phyloP scores from a whole-genome alignment of 2,329 filamentous ascomycete genomes.

The Paraphoma chrysanthemicola region DNA sequence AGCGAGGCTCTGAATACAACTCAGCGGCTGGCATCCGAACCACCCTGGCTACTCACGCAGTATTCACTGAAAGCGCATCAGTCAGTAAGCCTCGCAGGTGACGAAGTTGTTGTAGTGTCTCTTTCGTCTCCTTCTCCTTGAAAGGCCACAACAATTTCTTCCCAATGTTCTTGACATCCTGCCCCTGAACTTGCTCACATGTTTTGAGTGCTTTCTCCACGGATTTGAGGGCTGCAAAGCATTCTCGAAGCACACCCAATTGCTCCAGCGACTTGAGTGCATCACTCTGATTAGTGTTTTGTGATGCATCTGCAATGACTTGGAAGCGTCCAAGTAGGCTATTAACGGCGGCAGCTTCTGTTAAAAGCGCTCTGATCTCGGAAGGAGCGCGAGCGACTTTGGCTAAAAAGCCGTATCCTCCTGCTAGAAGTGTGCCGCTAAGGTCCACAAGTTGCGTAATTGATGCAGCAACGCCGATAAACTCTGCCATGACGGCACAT shows the following conservation, averaged over 20 bases:
- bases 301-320: conserved; percentile 2
- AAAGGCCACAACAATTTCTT: conserved; percentile 13
- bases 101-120: conserved; percentile 6
- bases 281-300: background rate
- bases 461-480: conserved; percentile 7
- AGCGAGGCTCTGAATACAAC: background rate
- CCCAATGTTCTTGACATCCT: conserved; percentile 9
- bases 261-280: background rate
- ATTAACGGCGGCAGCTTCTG: conserved; percentile 15
- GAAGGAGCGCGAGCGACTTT: conserved; percentile 10
- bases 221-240: background rate
- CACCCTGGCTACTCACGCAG: background rate
- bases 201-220: background rate
- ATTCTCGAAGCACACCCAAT: background rate
- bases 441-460: conserved; percentile 12
- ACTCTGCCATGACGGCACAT: conserved; percentile 2
- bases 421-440: conserved; percentile 12
- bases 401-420: conserved; percentile 14
- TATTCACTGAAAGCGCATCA: background rate
- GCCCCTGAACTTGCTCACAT: conserved; percentile 11
- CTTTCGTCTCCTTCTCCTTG: conserved; percentile 20
- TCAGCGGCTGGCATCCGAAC: background rate
- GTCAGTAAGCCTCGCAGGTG: conserved; percentile 5
- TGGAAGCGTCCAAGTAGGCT: conserved; percentile 14
- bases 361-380: conserved; percentile 14